Conservation (phyloP, 441 rosid species). For the Pelargonium fulgidum region DNA sequence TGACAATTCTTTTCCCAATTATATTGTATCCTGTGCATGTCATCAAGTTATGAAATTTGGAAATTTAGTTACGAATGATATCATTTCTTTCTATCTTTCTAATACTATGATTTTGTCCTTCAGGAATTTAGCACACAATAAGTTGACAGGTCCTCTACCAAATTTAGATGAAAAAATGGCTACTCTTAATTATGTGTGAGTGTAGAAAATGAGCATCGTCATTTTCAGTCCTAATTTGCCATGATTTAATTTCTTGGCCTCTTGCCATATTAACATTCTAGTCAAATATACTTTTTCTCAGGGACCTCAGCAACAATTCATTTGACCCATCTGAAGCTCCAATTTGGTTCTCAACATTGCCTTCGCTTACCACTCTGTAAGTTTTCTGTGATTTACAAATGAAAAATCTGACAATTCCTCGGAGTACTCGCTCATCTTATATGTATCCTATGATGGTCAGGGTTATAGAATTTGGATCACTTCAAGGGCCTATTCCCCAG, state of each 20-base stretch:
- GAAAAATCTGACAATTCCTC: constrained; percentile 5
- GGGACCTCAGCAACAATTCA: constrained; percentile 84
- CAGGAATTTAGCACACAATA: constrained; percentile 81
- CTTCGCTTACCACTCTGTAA: constrained; percentile 79
- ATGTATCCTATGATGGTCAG: constrained; percentile 28
- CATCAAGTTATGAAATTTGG: background rate
- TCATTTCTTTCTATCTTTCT: background rate
- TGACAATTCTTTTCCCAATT: background rate
- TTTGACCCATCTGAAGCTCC: constrained; percentile 72
- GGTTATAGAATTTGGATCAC: constrained; percentile 68
- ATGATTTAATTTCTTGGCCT: background rate
- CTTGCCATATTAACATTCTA: background rate
- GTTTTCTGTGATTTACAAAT: constrained; percentile 21
- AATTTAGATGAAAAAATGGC: constrained; percentile 57
- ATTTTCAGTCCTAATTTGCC: constrained; percentile 12
- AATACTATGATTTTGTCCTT: constrained; percentile 13
- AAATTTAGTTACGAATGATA: background rate
- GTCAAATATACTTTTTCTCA: constrained; percentile 28
- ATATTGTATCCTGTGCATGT: background rate
- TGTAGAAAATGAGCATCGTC: constrained; percentile 6
- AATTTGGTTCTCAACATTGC: constrained; percentile 72
- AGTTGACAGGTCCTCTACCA: constrained; percentile 69
- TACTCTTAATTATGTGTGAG: constrained; percentile 75
- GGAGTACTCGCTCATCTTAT: constrained; percentile 15
- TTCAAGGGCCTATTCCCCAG: constrained; percentile 57